phyloP scores from a whole-genome alignment of 2,329 filamentous ascomycete species.

The Cadophora malorum region DNA sequence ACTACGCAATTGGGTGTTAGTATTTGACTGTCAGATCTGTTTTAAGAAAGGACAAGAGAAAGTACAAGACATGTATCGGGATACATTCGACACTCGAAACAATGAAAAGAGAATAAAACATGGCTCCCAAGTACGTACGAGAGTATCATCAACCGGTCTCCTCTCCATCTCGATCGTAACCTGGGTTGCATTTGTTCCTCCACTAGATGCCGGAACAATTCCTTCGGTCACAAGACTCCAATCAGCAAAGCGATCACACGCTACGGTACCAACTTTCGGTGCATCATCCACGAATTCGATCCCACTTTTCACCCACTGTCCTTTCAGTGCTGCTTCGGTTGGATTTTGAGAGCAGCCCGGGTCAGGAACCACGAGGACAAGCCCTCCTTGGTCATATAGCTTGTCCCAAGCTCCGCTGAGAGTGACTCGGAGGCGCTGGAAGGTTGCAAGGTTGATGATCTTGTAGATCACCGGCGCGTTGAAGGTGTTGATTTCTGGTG shows the following conservation, averaged over 20 bases:
- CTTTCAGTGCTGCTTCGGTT: neutral
- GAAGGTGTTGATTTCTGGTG: neutral
- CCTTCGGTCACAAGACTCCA: conserved; percentile 3
- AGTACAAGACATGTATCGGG: too few species aligned
- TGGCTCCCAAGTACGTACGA: neutral
- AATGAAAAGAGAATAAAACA: too few species aligned
- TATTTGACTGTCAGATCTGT: too few species aligned
- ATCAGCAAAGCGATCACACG: neutral
- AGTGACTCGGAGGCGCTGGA: neutral
- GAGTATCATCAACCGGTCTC: neutral
- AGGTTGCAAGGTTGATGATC: neutral
- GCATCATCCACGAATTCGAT: conserved; percentile 1
- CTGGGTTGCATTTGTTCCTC: neutral
- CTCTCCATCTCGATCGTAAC: conserved; percentile 1
- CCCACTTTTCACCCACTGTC: neutral
- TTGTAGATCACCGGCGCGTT: neutral
- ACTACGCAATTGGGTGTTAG: neutral
- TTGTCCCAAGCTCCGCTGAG: neutral
- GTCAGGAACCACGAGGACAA: neutral
- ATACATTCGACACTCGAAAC: too few species aligned
- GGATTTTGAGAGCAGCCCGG: neutral
- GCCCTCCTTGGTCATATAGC: neutral
- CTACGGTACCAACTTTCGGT: neutral
- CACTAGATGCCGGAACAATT: neutral
- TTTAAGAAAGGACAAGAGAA: too few species aligned